Evolutionary conservation across 306 rosid genomes (phyloP).

Genomic region (Quercus dentata): DNA sequence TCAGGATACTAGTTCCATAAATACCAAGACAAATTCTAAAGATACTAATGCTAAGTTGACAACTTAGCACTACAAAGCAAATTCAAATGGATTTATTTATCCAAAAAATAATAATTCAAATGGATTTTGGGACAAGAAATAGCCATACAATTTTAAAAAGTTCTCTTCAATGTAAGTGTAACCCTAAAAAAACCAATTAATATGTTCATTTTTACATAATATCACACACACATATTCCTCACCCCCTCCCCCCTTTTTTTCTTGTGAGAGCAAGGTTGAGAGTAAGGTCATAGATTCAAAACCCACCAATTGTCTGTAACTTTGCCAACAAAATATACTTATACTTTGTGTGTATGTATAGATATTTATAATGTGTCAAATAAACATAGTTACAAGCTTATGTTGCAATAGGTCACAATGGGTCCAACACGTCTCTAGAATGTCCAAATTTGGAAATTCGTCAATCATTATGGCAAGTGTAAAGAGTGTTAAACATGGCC

Average conservation of each 20-base stretch:
- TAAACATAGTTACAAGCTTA: not conserved
- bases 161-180: not conserved
- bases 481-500: not conserved
- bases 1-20: not conserved
- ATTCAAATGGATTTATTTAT: not conserved
- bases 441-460: not conserved
- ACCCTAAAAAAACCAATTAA: too few species aligned
- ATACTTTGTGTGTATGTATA: not conserved
- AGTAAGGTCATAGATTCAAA: too few species aligned
- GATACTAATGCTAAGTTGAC: not conserved
- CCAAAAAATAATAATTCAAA: not conserved
- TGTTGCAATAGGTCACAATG: not conserved
- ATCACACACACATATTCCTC: too few species aligned
- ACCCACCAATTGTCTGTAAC: too few species aligned
- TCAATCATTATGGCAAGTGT: not conserved
- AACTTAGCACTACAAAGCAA: not conserved
- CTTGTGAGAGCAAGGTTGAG: too few species aligned
- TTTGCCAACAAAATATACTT: too few species aligned
- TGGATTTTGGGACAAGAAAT: not conserved
- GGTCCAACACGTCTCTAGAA: not conserved
- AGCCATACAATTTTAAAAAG: not conserved
- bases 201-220: too few species aligned
- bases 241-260: too few species aligned
- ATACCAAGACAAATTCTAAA: not conserved
- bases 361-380: not conserved